phyloP scores from a whole-genome alignment of 2,329 filamentous ascomycete species.

The Diaporthe helianthi region DNA sequence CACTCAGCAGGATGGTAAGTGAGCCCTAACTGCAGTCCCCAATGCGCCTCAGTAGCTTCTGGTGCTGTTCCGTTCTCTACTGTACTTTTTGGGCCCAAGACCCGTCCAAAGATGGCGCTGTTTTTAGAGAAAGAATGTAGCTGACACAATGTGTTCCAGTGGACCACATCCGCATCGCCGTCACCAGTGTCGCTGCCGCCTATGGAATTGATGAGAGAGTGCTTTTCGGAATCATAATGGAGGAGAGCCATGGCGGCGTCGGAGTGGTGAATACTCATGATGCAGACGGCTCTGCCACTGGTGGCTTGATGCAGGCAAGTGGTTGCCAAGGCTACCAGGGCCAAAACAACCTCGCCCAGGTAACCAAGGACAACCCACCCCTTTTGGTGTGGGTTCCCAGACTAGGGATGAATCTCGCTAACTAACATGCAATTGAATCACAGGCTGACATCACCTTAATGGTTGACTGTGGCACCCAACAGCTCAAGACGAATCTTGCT shows the following conservation, averaged over 20 bases:
- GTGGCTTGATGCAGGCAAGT: constrained; percentile 50
- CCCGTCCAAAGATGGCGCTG: background rate
- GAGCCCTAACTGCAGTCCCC: too few species aligned
- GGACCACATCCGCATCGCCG: constrained; percentile 44
- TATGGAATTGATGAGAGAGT: constrained; percentile 47
- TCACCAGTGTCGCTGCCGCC: constrained; percentile 41
- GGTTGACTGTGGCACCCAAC: constrained; percentile 38
- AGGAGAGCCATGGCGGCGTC: constrained; percentile 49
- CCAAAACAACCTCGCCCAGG: constrained; percentile 42
- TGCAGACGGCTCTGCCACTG: constrained; percentile 43
- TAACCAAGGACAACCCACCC: constrained; percentile 29
- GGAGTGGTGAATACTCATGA: constrained; percentile 46
- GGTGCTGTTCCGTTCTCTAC: background rate
- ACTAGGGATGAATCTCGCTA: background rate
- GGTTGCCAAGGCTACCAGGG: constrained; percentile 46
- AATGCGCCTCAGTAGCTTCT: background rate
- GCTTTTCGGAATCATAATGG: constrained; percentile 51
- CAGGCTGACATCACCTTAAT: constrained; percentile 21
- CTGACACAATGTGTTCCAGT: constrained; percentile 31
- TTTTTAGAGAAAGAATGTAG: background rate
- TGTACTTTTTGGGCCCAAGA: background rate
- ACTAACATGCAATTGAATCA: background rate
- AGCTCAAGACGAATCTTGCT: constrained; percentile 42
- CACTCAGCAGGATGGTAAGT: constrained; percentile 40
- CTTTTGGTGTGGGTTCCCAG: too few species aligned